phyloP scores from a whole-genome alignment of 2,329 filamentous ascomycete genomes.

The Colletotrichum gigasporum region DNA sequence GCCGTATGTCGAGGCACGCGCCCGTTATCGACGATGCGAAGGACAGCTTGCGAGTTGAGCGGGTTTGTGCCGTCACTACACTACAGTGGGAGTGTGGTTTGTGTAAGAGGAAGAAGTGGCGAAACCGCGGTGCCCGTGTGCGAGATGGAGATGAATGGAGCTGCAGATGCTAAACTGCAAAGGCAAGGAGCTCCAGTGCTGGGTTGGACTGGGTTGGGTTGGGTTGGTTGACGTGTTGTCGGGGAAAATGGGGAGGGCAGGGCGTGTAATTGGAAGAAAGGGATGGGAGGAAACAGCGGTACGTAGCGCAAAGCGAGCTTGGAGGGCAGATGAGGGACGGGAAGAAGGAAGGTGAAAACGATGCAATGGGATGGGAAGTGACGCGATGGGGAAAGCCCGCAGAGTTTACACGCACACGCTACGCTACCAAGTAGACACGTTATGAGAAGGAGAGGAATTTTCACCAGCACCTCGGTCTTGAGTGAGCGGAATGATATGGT shows the following conservation, averaged over 20 bases:
- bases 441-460: constrained; percentile 3
- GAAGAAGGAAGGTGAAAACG: background rate
- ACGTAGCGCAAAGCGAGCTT: background rate
- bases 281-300: background rate
- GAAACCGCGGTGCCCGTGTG: background rate
- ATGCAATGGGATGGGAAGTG: background rate
- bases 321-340: background rate
- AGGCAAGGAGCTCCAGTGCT: background rate
- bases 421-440: too few species aligned
- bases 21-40: background rate
- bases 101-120: background rate
- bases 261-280: background rate
- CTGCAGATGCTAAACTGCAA: background rate
- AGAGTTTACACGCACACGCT: constrained; percentile 21
- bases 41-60: background rate
- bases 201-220: background rate
- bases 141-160: background rate
- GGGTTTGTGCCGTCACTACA: too few species aligned
- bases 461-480: background rate
- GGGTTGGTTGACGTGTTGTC: background rate
- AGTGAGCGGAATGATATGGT: constrained; percentile 3
- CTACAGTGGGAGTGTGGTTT: background rate
- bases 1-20: background rate
- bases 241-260: background rate
- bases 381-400: constrained; percentile 1